Conservation (phyloP, 192 early-diverging fungal species). For the Diversispora eburnea region DNA sequence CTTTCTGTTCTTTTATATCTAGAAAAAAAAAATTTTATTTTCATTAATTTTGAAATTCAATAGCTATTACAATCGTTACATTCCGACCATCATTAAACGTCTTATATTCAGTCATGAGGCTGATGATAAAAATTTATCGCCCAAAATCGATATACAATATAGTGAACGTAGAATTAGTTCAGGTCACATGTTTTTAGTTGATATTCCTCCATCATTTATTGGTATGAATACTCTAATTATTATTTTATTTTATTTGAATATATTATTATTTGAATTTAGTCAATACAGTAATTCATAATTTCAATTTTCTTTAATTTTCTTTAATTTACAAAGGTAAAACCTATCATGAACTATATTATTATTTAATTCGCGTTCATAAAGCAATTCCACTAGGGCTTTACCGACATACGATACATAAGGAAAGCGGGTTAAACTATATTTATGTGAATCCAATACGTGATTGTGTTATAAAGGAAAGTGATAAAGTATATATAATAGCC, state of each 20-base stretch:
- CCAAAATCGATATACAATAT: not conserved
- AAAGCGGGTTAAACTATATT: constrained; percentile 53
- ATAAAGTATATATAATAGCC: constrained; percentile 56
- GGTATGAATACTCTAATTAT: no score
- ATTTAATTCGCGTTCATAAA: constrained; percentile 44
- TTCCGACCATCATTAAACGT: constrained; percentile 55
- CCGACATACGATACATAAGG: constrained; percentile 48
- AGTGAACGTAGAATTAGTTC: no score
- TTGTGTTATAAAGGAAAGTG: constrained; percentile 49
- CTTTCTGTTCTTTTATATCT: not conserved
- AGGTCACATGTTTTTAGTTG: no score
- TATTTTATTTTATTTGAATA: not conserved
- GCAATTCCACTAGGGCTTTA: constrained; percentile 66
- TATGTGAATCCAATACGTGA: constrained; percentile 55
- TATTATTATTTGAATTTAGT: not conserved
- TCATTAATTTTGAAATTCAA: constrained; percentile 31
- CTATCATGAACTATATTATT: not conserved
- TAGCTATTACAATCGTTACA: constrained; percentile 52
- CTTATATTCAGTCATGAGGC: constrained; percentile 53
- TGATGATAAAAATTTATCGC: constrained; percentile 30
- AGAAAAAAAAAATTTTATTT: not conserved
- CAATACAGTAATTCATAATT: not conserved
- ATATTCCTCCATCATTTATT: no score
- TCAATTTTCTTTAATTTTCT: not conserved
- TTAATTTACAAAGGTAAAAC: not conserved